A percentile compares a stretch with the other conserved stretches of the same genome.
Evolutionary conservation across 352 stramenopile species (phyloP).

Genomic region (Phytophthora podocarpi): DNA sequence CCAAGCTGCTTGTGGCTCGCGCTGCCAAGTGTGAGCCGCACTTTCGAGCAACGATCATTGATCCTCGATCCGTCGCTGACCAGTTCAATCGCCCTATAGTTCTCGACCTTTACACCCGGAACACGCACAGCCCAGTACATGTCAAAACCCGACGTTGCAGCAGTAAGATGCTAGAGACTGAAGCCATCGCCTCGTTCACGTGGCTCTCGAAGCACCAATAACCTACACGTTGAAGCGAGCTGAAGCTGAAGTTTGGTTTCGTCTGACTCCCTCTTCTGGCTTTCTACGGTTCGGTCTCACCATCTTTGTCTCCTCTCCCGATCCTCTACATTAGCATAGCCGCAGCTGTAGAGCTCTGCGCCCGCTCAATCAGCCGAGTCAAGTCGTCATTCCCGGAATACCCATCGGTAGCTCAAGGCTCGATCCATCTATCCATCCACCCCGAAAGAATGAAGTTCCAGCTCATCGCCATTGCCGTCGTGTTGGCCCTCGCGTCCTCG

Average conservation of each 20-base stretch:
- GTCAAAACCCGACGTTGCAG: neutral
- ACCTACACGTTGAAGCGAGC: conserved; percentile 14
- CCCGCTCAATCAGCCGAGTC: neutral
- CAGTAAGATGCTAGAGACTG: conserved; percentile 2
- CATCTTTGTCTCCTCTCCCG: conserved; percentile 22
- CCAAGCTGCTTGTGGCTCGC: neutral
- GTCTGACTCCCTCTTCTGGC: conserved; percentile 17
- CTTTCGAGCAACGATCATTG: conserved; percentile 3
- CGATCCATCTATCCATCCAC: too few species aligned
- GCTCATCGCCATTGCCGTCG: conserved; percentile 18
- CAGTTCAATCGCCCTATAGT: conserved; percentile 8
- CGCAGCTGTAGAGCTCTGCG: too few species aligned
- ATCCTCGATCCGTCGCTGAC: conserved; percentile 5
- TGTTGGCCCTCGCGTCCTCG: conserved; percentile 18
- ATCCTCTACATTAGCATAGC: conserved; percentile 34
- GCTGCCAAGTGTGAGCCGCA: neutral
- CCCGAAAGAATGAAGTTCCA: conserved; percentile 33
- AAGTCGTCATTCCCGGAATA: conserved; percentile 24
- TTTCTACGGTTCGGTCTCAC: conserved; percentile 23
- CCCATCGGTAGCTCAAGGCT: conserved; percentile 12
- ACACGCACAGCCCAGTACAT: too few species aligned
- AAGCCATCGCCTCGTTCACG: conserved; percentile 3
- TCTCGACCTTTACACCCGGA: neutral
- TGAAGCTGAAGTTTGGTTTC: conserved; percentile 19
- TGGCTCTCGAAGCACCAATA: neutral